Conservation (phyloP, 805 yeast species). For the Teunomyces funiuensis region DNA sequence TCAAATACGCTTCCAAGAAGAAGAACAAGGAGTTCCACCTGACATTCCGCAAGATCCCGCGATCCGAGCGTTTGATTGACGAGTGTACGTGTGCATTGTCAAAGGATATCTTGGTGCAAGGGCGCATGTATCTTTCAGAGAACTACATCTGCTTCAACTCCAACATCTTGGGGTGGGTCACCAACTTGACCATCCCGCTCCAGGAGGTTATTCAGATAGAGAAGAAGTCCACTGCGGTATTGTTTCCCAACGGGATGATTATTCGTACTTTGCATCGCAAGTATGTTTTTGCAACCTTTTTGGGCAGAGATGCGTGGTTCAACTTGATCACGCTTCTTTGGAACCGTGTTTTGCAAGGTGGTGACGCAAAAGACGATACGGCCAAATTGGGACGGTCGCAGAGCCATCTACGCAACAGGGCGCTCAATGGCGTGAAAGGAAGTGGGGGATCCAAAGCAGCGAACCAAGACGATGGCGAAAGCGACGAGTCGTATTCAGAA, state of each 20-base stretch:
- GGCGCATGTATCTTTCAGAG: constrained; percentile 79
- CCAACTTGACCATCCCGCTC: constrained; percentile 69
- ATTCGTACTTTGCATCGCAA: constrained; percentile 63
- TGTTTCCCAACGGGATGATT: constrained; percentile 86
- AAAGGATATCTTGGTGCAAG: constrained; percentile 83
- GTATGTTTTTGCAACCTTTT: constrained; percentile 83
- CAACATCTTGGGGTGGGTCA: constrained; percentile 86
- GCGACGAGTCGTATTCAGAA: constrained; percentile 13
- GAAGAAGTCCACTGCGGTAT: constrained; percentile 80
- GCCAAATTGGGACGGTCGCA: constrained; percentile 2
- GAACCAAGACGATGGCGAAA: constrained; percentile 18
- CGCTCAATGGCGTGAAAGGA: constrained; percentile 10
- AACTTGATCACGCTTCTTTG: constrained; percentile 70
- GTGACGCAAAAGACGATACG: constrained; percentile 13
- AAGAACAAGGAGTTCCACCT: constrained; percentile 71
- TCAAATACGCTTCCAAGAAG: constrained; percentile 14
- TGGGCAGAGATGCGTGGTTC: constrained; percentile 75
- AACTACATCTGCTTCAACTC: constrained; percentile 82
- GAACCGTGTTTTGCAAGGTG: constrained; percentile 46
- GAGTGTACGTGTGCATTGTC: constrained; percentile 90
- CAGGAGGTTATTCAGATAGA: constrained; percentile 73
- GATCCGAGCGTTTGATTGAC: constrained; percentile 71
- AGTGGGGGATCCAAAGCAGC: constrained; percentile 7
- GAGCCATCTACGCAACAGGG: constrained; percentile 2
- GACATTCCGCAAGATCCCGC: constrained; percentile 65